Base-by-base conservation (phyloP, 1,284 basidiomycete genomes). In the Rhodotorula sp. region DNA sequence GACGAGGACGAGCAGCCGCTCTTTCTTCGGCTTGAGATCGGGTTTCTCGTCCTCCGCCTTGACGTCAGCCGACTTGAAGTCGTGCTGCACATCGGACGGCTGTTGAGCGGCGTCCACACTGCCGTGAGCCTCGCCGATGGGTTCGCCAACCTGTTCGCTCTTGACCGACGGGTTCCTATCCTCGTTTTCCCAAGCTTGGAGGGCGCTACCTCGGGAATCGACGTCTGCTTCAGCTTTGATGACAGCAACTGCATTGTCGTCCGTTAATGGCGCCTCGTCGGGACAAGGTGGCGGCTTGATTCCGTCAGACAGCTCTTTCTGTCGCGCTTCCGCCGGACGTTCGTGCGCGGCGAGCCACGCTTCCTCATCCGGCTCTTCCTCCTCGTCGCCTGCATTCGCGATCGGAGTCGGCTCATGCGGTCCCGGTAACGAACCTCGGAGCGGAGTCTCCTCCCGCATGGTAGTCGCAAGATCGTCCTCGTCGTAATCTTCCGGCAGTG, bases 1-100 rank as follows among this genome's bases (percentile, higher is more conserved):
- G 37, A 98, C 87, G 56, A 96, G 86, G 60, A 98, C 86, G n/a
- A 98, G 84, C 57, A 83, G 79, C 68, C 81, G 68, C 45, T 80
- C 81, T 45, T 48, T 78, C 46, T 74, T 78, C 18, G 72, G 70
- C 68, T 78, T 77, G 42, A 63, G 59, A 22, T 72, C 73, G 3
- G 55, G 54, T 51, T 72, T 66, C 49, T 58, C 29, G 17, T 68
- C 64, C 12, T 63, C 60, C 12, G 48, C 33, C 46, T 62, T 57
- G 44, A 67, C 7, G 22, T 18, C 48, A 30, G 58, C 60, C n/a
- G 57, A 49, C 22, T 66, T 54, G 54, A 24, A 4, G 17, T 60
- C 48, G 22, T 65, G 68, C 26, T 67, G 56, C 15, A 29, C 30
- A 20, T 65, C 44, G 46, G 61, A 46, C 2, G 78, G 79, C 22